A percentile compares a stretch with the other conserved stretches of the same genome.
These are phyloP conservation scores for Paraconiothyrium brasiliense DNA, from an alignment of 2,329 filamentous ascomycete species.

Conservation along the genomic window DNA sequence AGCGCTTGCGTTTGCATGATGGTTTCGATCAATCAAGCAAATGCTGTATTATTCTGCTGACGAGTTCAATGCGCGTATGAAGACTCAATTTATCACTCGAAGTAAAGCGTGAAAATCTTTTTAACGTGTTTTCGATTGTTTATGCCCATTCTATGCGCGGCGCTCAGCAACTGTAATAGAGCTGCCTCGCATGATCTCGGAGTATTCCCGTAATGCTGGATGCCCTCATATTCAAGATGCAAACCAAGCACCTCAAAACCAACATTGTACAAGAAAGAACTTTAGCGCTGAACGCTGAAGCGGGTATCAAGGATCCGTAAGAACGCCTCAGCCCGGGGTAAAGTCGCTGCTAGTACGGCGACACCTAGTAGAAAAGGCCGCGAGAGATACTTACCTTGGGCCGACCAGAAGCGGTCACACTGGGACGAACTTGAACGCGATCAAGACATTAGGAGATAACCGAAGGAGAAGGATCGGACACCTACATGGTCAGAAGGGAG, in stretches of 20 bases:
- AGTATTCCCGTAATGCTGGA: not conserved
- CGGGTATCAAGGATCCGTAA: constrained; percentile 9
- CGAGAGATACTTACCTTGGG: constrained; percentile 7
- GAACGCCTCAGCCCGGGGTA: not conserved
- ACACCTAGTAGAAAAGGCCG: not conserved
- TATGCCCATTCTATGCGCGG: not conserved
- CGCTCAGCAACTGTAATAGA: not conserved
- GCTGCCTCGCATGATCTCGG: not conserved
- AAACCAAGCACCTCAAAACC: not conserved
- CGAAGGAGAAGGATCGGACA: constrained; percentile 12
- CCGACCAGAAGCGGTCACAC: not conserved
- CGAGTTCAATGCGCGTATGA: not conserved
- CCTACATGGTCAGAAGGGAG: constrained; percentile 23
- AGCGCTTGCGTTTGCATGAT: constrained; percentile 12
- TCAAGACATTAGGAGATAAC: constrained; percentile 13
- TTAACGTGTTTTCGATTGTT: not conserved
- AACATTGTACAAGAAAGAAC: not conserved
- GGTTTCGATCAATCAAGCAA: constrained; percentile 7
- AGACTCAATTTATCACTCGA: not conserved
- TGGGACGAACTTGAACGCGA: not conserved
- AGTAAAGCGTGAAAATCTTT: too few species aligned
- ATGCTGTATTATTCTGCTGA: constrained; percentile 2
- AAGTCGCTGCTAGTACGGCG: not conserved
- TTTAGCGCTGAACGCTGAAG: not conserved
- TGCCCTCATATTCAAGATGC: not conserved